These are phyloP conservation scores for Monotropa hypopitys DNA, from an alignment of 179 eudicot species.

Conservation along the genomic window DNA sequence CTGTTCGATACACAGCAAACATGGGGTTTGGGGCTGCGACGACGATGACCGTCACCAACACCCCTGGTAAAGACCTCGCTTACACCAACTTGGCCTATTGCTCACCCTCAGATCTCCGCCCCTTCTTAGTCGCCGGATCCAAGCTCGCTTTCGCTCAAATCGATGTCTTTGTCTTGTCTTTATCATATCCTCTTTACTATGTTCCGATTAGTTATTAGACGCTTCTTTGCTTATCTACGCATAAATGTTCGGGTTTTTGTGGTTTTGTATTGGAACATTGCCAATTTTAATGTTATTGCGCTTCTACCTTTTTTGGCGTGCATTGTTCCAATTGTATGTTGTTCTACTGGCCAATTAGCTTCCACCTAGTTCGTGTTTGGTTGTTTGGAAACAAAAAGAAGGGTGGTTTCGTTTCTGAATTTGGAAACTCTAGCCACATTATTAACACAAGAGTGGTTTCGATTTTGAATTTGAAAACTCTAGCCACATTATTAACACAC, in stretches of 20 bases:
- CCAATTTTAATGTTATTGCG: background rate
- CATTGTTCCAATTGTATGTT: background rate
- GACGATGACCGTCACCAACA: constrained; percentile 52
- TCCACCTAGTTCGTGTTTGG: background rate
- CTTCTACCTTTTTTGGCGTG: background rate
- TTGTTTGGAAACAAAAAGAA: background rate
- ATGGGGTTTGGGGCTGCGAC: constrained; percentile 15
- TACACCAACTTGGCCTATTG: constrained; percentile 64
- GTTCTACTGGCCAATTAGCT: background rate
- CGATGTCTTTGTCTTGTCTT: constrained; percentile 37
- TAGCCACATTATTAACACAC: background rate
- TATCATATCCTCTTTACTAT: constrained; percentile 27
- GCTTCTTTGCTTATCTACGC: background rate
- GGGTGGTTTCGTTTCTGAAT: background rate
- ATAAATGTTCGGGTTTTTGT: background rate
- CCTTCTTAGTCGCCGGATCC: constrained; percentile 42
- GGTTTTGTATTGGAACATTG: background rate
- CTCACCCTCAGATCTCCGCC: constrained; percentile 47
- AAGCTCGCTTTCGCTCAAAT: constrained; percentile 29
- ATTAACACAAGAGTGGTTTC: background rate
- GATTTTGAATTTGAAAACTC: background rate
- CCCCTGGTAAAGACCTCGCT: constrained; percentile 61
- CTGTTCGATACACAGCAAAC: constrained; percentile 12
- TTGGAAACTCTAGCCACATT: background rate
- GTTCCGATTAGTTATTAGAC: background rate